A percentile compares a stretch with the other conserved stretches of the same genome.
Evolutionary conservation across 1,139 yeast genomes (phyloP).

Genomic region (Debaryomycetaceae sp.): DNA sequence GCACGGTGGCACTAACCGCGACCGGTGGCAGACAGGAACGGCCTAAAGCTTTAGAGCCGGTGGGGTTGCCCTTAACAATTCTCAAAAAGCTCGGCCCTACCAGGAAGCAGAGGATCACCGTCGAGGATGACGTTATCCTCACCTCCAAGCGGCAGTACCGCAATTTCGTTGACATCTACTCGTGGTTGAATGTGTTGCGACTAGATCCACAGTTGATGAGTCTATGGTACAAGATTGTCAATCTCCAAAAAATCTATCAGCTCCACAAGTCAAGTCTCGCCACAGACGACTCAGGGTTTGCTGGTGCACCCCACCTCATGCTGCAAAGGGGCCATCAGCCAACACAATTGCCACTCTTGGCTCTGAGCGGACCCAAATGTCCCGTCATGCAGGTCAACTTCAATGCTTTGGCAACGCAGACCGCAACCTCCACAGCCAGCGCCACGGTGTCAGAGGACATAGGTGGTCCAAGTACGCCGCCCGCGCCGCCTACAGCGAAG

Average conservation of each 20-base stretch:
- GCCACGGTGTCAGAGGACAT: slow-evolving; percentile 20
- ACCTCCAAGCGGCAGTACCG: slow-evolving; percentile 1
- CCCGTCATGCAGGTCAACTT: slow-evolving; percentile 43
- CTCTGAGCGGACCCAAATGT: slow-evolving; percentile 17
- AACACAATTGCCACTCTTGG: neutral
- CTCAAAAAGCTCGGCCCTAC: slow-evolving; percentile 6
- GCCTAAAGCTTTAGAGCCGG: no score
- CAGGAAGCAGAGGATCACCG: slow-evolving; percentile 3
- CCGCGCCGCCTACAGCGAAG: neutral
- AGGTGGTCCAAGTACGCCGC: no score
- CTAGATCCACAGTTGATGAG: slow-evolving; percentile 40
- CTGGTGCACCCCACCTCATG: neutral
- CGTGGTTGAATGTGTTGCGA: slow-evolving; percentile 39
- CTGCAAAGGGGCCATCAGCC: no score
- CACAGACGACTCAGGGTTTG: slow-evolving; percentile 8
- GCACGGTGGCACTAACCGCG: no score
- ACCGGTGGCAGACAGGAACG: neutral
- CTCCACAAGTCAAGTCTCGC: slow-evolving; percentile 29
- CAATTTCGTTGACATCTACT: slow-evolving; percentile 21
- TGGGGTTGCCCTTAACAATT: slow-evolving; percentile 1
- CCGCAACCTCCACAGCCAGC: slow-evolving; percentile 3
- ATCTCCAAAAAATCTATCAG: slow-evolving; percentile 39
- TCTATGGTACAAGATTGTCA: slow-evolving; percentile 40
- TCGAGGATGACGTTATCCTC: slow-evolving; percentile 6
- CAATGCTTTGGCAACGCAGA: slow-evolving; percentile 23